These are phyloP conservation scores for Mariannaea sp. DNA, from an alignment of 2,329 filamentous ascomycete species.

Conservation along the genomic window DNA sequence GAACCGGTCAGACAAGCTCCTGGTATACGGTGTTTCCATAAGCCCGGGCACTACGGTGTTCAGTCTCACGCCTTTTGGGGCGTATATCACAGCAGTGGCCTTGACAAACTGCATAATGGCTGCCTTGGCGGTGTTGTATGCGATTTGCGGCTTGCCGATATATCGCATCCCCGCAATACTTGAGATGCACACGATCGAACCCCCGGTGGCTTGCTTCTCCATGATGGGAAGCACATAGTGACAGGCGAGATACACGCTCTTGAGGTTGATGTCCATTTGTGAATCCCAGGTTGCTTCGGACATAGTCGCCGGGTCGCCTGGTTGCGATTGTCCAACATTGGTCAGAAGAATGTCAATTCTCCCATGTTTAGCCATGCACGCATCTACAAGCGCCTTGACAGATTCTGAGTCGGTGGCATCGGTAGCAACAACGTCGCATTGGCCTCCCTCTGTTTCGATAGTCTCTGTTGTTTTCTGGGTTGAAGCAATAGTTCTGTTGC, in stretches of 20 bases:
- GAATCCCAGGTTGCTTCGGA: conserved; percentile 55
- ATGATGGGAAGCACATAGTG: conserved; percentile 60
- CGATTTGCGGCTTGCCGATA: conserved; percentile 55
- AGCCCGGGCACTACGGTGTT: conserved; percentile 62
- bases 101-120: conserved; percentile 57
- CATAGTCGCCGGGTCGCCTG: conserved; percentile 55
- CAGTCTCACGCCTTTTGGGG: conserved; percentile 50
- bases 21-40: conserved; percentile 59
- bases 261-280: conserved; percentile 60
- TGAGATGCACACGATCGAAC: conserved; percentile 53
- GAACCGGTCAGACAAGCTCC: conserved; percentile 51
- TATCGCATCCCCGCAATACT: conserved; percentile 59
- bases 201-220: conserved; percentile 50
- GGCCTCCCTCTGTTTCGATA: conserved; percentile 42
- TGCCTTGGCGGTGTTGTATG: conserved; percentile 57
- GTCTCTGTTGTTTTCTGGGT: conserved; percentile 47
- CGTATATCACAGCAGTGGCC: conserved; percentile 56
- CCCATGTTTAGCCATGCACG: conserved; percentile 56
- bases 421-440: conserved; percentile 48
- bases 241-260: conserved; percentile 58
- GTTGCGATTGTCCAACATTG: conserved; percentile 63
- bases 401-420: conserved; percentile 58
- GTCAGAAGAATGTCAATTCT: conserved; percentile 65
- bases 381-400: conserved; percentile 57
- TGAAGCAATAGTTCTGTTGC: conserved; percentile 51